Base-by-base conservation (phyloP, 2,329 filamentous ascomycete species). In the Aaosphaeria pasadenensis region DNA sequence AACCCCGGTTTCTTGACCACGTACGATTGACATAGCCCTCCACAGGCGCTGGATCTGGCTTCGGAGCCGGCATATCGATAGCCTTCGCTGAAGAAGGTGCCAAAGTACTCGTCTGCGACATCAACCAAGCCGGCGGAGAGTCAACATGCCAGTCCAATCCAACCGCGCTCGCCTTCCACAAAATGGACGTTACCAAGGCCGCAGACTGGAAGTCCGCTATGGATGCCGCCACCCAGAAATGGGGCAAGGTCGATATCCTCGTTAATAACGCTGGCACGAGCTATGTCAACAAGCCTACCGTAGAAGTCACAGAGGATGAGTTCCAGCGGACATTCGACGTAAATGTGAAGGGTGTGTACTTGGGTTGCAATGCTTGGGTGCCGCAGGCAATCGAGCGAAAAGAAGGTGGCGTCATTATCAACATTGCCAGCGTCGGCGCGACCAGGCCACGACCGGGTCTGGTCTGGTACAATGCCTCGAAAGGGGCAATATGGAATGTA, bases 401-500 rank as follows among this genome's bases (percentile, higher is more conserved):
- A 1, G 75, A 79, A 5, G 78, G 81, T 0, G 85, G 82, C 0
- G 77, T 72, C 29, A 84, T 88, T 47, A 79, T 88, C 46, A 84
- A 85, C 50, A 80, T 87, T 43, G 83, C 85, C 1, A 85, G 81
- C 2, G 86, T 84, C 0, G 84, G 84, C 0, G 83, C 78, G 3
- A 74, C 77, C 6, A 70, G 86, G 29, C 85, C 85, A 0, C 74
- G 85, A 28, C 81, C 82, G 0, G 80, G 83, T 0, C 60, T 88
- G 41, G 83, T 84, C 1, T 88, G 85, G 84, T 88, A 88, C 59
- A 87, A 87, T 59, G 82, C 84, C 1, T 82, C 79, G 39, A 88
- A 88, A 63, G 84, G 80, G 0, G 85, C 85, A 1, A 79, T 86
- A 7, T 78, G 79, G 56, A 86, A 79, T 43, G 82, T 81, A 36